phyloP scores from a whole-genome alignment of 2,329 filamentous ascomycete genomes.

The Sordariomycetes sp. region DNA sequence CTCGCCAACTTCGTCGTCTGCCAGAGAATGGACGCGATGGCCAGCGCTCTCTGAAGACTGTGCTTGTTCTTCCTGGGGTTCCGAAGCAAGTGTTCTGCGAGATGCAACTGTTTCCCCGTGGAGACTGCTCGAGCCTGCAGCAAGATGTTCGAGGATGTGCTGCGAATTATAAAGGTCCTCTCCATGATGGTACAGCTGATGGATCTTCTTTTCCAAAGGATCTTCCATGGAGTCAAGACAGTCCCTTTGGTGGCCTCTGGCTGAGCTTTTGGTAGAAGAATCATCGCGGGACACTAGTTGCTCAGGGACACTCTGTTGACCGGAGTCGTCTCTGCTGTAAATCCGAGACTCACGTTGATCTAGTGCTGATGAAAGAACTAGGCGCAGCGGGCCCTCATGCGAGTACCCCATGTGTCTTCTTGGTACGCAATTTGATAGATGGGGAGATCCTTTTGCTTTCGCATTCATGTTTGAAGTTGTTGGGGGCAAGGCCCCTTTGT shows the following conservation, averaged over 20 bases:
- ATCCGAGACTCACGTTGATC: too few relatives aligned
- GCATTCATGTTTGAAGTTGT: constrained; percentile 10
- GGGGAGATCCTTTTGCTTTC: constrained; percentile 9
- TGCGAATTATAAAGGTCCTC: constrained; percentile 21
- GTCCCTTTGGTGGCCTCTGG: too few relatives aligned
- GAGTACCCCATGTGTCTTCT: constrained; percentile 9
- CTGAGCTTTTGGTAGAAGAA: too few relatives aligned
- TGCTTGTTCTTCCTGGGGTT: too few relatives aligned
- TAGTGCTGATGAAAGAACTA: too few relatives aligned
- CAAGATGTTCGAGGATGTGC: constrained; percentile 24
- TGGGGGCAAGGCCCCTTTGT: constrained; percentile 12
- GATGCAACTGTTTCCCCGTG: not conserved
- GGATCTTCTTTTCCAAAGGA: constrained; percentile 15
- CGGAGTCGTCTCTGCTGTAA: too few relatives aligned
- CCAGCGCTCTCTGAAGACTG: too few relatives aligned
- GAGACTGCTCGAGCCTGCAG: constrained; percentile 10
- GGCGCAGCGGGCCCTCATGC: too few relatives aligned
- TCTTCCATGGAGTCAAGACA: constrained; percentile 3
- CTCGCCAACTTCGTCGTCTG: too few relatives aligned
- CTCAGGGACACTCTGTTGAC: not conserved
- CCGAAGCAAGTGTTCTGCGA: too few relatives aligned
- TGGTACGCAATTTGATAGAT: constrained; percentile 20
- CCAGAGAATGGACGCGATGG: too few relatives aligned
- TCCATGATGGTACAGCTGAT: constrained; percentile 20
- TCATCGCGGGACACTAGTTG: not conserved